Percentiles rank a stretch among this genome's conserved stretches.
These are phyloP conservation scores for Flaveria bidentis DNA, from an alignment of 129 eudicot species.

Conservation along the genomic window DNA sequence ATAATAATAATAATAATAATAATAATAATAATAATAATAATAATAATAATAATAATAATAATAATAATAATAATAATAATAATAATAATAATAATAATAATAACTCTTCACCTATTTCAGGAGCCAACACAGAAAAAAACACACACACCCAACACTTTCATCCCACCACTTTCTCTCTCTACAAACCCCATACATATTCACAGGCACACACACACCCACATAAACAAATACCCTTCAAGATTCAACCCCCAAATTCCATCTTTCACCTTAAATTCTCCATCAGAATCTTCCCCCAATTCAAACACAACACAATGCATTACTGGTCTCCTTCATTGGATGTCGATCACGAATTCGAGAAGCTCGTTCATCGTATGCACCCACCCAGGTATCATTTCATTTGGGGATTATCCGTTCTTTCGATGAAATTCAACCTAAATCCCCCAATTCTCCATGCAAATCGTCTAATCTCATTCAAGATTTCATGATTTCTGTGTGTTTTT, in stretches of 20 bases:
- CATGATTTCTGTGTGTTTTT: no score
- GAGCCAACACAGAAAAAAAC: constrained; percentile 28
- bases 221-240: neutral
- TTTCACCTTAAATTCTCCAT: neutral
- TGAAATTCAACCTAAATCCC: neutral
- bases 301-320: constrained; percentile 46
- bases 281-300: neutral
- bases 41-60: no score
- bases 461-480: no score
- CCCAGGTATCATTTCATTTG: constrained; percentile 49
- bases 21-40: no score
- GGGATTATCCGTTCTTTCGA: neutral
- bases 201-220: constrained; percentile 10
- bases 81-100: neutral
- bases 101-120: constrained; percentile 42
- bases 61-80: no score
- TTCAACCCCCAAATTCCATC: neutral
- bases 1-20: no score
- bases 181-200: constrained; percentile 15
- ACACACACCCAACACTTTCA: constrained; percentile 11
- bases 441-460: no score
- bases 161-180: constrained; percentile 21
- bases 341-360: constrained; percentile 82
- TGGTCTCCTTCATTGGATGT: constrained; percentile 58
- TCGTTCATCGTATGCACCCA: constrained; percentile 78